These are phyloP conservation scores for Colletotrichum sp. DNA, from an alignment of 2,329 filamentous ascomycete species.

Conservation along the genomic window DNA sequence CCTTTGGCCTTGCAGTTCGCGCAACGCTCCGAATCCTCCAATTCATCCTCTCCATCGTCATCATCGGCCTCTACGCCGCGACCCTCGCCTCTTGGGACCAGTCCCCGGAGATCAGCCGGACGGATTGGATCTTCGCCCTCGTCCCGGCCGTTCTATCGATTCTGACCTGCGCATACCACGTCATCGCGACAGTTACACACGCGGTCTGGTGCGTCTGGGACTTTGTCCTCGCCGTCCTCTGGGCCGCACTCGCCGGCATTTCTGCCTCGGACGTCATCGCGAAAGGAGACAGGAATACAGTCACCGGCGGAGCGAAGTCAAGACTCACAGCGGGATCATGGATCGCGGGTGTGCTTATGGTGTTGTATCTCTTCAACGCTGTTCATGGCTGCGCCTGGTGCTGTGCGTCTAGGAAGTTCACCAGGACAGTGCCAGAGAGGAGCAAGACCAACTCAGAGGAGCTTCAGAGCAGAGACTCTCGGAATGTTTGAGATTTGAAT, in stretches of 20 bases:
- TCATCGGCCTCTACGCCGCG: slow-evolving; percentile 8
- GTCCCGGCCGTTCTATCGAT: slow-evolving; percentile 1
- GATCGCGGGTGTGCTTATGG: slow-evolving; percentile 7
- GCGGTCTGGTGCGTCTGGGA: slow-evolving; percentile 17
- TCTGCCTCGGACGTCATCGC: not conserved
- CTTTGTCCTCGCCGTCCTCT: slow-evolving; percentile 6
- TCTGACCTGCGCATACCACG: slow-evolving; percentile 3
- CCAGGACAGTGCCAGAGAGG: not conserved
- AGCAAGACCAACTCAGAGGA: not conserved
- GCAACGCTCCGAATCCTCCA: slow-evolving; percentile 9
- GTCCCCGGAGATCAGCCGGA: not conserved
- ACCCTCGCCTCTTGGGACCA: slow-evolving; percentile 1
- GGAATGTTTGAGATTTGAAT: not conserved
- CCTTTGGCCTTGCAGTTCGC: slow-evolving; percentile 7
- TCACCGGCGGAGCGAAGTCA: not conserved
- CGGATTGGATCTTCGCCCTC: slow-evolving; percentile 14
- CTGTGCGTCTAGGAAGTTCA: not conserved
- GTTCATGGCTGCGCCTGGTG: not conserved
- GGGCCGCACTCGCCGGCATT: slow-evolving; percentile 12
- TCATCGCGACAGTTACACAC: slow-evolving; percentile 7
- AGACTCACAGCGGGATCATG: slow-evolving; percentile 5
- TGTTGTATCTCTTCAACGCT: slow-evolving; percentile 1
- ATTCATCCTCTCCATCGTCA: slow-evolving; percentile 14
- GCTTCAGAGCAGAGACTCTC: not conserved
- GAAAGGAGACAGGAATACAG: not conserved